Base-by-base conservation (phyloP, 2,329 filamentous ascomycete species). In the Talaromyces marneffei region DNA sequence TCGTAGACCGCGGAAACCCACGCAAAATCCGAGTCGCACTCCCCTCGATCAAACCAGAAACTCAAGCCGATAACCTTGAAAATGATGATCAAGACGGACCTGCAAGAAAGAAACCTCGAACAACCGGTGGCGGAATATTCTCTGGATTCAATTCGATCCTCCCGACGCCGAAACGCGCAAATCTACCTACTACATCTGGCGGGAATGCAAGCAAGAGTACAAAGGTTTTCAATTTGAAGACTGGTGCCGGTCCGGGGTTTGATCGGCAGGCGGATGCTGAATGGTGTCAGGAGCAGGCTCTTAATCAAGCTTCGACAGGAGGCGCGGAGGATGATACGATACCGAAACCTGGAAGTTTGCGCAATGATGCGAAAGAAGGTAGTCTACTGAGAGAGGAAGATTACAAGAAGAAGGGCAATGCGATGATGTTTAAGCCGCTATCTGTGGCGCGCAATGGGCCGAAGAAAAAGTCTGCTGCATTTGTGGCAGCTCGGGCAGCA, bases 371-470 rank as follows among this genome's bases (percentile, higher is more conserved):
- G 57, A 39, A 59, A 29, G 62, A 65, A 20, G 50, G 48, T 16
- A 52, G 56, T 25, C 46, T 64, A 54, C 61, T 56, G 33, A 65
- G 64, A 44, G 56, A 69, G 4, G 71, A 72, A n/a, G 70, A 75
- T 39, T 66, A 72, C 23, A 82, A 82, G 44, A 81, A 85, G 68
- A 85, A 85, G 68, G 90, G 89, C 20, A 94, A 92, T 67, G 85
- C 91, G 12, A 85, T 92, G 74, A 90, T 91, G 85, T 97, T 97
- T 75, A 89, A 87, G 71, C 93, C 93, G 3, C 79, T 97, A 39
- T 96, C 92, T 0, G 92, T 97, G 14, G 85, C 87, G 16, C 83
- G 90, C 64, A 91, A 88, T 65, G 82, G 86, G 31, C 84, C 83
- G 65, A 91, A 89, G 77, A 91, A 88, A 77, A 87, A 83, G 69